Base-by-base conservation (phyloP, 805 yeast species). In the Pichia insulana region DNA sequence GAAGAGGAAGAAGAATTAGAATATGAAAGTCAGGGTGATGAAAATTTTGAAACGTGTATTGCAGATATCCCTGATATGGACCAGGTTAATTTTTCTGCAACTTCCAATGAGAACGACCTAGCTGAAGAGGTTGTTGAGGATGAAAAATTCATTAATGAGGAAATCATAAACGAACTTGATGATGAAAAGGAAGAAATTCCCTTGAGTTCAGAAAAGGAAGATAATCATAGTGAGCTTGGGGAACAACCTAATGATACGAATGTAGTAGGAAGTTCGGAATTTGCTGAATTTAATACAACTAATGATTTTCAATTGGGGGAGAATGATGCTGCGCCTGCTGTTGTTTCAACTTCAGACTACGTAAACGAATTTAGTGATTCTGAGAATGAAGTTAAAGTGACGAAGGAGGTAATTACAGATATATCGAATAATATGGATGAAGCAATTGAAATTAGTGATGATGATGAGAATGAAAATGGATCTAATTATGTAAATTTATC, bases 21-120 rank as follows among this genome's bases (percentile, higher is more conserved):
- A 48, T 48, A 56, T 44, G 57, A 64, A 49, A 54, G 62, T 42
- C 61, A 57, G 28, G 56, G 50, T 26, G 54, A 48, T 12, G 50
- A 47, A 12, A 46, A 46, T 19, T 41, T 50, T 36, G 56, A 53
- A 32, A 10, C 30, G 22, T 15, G 35, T 27, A 16, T 43, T 35
- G 19, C 31, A 30, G 44, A 37, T 30, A 38, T 31, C 16, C 40
- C 32, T 20, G 17, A n/a, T 9, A 30, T 10, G 43, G 27, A 17
- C n/a, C n/a, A n/a, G n/a, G n/a, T n/a, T n/a, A n/a, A n/a, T n/a
- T n/a, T n/a, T n/a, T n/a, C n/a, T n/a, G n/a, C n/a, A n/a, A n/a
- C n/a, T n/a, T n/a, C n/a, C n/a, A n/a, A n/a, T n/a, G n/a, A n/a
- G n/a, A n/a, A n/a, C n/a, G n/a, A n/a, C n/a, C n/a, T n/a, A n/a